Conservation (phyloP, 257 asterid species). For the Coffea eugenioides region DNA sequence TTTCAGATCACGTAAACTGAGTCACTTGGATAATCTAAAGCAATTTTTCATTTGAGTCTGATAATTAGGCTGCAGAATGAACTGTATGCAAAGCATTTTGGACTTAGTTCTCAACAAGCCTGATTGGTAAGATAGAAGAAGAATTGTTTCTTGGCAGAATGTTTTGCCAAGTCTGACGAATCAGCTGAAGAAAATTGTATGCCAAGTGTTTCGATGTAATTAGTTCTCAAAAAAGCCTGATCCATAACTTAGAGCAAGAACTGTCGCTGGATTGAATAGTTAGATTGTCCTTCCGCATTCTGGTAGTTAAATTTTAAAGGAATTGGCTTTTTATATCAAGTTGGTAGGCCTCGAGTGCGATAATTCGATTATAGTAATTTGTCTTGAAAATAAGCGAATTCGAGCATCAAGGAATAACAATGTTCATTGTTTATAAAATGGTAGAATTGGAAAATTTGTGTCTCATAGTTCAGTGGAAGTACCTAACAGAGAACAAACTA, state of each 20-base stretch:
- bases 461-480: background rate
- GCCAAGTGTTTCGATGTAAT: no score
- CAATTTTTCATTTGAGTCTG: background rate
- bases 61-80: background rate
- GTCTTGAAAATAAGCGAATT: background rate
- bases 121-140: background rate
- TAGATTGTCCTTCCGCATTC: background rate
- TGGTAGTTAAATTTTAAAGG: background rate
- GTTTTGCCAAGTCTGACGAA: no score
- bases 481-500: background rate
- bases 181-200: no score
- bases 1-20: background rate
- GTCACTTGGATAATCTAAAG: background rate
- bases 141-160: no score
- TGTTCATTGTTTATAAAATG: background rate
- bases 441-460: background rate
- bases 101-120: background rate
- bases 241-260: no score
- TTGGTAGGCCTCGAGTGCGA: background rate
- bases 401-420: background rate
- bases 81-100: background rate
- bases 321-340: background rate
- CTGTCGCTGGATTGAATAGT: no score
- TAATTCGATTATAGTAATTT: background rate
- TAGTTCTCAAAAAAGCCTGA: no score